Percentiles rank a stretch among this genome's conserved stretches.
Evolutionary conservation across 352 stramenopile genomes (phyloP).

Genomic region (Phytophthora ohioensis): DNA sequence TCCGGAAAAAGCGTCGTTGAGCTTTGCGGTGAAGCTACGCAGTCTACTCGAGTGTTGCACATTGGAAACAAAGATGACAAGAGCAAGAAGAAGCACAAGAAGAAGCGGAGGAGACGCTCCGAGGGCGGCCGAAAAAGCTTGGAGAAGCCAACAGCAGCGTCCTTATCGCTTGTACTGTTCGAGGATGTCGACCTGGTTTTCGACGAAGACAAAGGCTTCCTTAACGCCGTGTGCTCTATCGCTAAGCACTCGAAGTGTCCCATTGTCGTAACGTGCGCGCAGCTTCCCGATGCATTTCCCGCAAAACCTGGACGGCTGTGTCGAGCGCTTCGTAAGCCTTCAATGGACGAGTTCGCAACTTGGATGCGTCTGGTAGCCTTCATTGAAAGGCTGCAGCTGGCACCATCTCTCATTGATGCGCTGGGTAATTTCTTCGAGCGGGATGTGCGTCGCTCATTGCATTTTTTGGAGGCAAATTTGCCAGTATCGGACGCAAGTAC

Average conservation of each 20-base stretch:
- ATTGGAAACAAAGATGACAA: slow-evolving; percentile 48
- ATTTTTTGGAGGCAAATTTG: slow-evolving; percentile 72
- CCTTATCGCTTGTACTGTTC: slow-evolving; percentile 85
- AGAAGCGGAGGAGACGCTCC: slow-evolving; percentile 43
- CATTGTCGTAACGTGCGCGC: slow-evolving; percentile 75
- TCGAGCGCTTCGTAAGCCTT: slow-evolving; percentile 52
- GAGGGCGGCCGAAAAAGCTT: slow-evolving; percentile 45
- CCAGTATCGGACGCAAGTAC: slow-evolving; percentile 27
- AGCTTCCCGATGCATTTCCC: slow-evolving; percentile 71
- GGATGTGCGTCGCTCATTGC: slow-evolving; percentile 73
- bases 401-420: slow-evolving; percentile 41
- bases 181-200: slow-evolving; percentile 87
- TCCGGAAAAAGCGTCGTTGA: slow-evolving; percentile 76
- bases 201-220: slow-evolving; percentile 84
- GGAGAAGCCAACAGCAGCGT: slow-evolving; percentile 46
- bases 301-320: slow-evolving; percentile 53
- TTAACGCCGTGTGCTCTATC: slow-evolving; percentile 75
- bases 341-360: slow-evolving; percentile 64
- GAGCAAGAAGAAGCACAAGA: slow-evolving; percentile 60
- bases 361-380: slow-evolving; percentile 73
- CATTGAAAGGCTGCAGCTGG: slow-evolving; percentile 59
- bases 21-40: slow-evolving; percentile 84
- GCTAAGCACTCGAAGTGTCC: slow-evolving; percentile 84
- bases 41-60: slow-evolving; percentile 82
- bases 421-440: slow-evolving; percentile 67